Conservation (phyloP, 805 yeast genomes). For the Phaffomyces thermotolerans region DNA sequence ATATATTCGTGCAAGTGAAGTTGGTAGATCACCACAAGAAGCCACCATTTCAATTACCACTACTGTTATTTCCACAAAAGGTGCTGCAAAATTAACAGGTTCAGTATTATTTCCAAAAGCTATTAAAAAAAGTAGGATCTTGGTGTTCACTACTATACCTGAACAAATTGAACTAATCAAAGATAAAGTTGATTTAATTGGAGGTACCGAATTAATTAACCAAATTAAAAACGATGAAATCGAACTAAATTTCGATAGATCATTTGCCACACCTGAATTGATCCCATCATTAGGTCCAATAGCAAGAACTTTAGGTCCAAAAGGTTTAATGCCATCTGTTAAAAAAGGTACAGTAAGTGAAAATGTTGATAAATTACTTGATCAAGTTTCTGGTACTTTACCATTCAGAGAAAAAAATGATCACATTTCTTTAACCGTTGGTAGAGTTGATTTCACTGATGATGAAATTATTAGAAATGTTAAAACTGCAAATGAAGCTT, state of each 20-base stretch:
- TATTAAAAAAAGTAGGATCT: conserved; percentile 53
- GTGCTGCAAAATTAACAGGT: conserved; percentile 71
- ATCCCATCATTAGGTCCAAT: conserved; percentile 52
- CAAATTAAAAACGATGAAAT: conserved; percentile 42
- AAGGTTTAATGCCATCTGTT: conserved; percentile 79
- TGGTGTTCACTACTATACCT: conserved; percentile 59
- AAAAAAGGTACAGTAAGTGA: conserved; percentile 81
- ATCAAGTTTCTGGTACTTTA: conserved; percentile 53
- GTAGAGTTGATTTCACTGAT: conserved; percentile 72
- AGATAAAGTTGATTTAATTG: conserved; percentile 51
- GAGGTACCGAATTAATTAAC: conserved; percentile 65
- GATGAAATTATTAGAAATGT: conserved; percentile 67
- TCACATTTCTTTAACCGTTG: conserved; percentile 61
- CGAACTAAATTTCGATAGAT: conserved; percentile 59
- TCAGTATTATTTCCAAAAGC: conserved; percentile 67
- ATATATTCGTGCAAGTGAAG: conserved; percentile 82
- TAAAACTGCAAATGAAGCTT: conserved; percentile 55
- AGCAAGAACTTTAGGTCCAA: conserved; percentile 83
- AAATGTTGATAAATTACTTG: conserved; percentile 49
- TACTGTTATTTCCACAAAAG: conserved; percentile 62
- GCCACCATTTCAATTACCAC: conserved; percentile 65
- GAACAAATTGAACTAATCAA: conserved; percentile 47
- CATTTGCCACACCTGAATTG: conserved; percentile 82
- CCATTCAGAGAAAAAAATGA: conserved; percentile 71
- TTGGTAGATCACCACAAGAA: conserved; percentile 69